These are phyloP conservation scores for Lepidium aucheri DNA, from an alignment of 345 rosid genomes.

Conservation along the genomic window DNA sequence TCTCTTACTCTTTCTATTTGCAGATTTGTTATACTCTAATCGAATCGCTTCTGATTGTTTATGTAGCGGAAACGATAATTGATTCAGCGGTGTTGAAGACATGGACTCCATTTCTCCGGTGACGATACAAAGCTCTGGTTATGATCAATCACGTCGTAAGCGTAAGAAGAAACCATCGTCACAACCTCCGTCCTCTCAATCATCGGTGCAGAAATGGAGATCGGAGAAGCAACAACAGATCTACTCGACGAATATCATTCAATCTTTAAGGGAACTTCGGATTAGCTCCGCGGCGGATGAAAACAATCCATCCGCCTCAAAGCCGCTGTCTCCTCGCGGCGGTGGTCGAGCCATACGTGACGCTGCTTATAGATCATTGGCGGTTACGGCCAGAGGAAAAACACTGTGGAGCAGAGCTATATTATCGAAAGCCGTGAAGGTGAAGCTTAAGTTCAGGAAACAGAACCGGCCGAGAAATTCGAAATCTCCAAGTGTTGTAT, in stretches of 20 bases:
- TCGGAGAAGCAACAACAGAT: constrained; percentile 67
- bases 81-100: neutral
- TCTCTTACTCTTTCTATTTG: neutral
- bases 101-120: constrained; percentile 29
- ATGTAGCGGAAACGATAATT: neutral
- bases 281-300: neutral
- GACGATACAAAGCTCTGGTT: constrained; percentile 26
- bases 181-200: neutral
- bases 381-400: constrained; percentile 68
- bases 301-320: neutral
- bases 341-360: constrained; percentile 51
- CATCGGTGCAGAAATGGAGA: constrained; percentile 49
- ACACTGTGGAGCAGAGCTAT: constrained; percentile 93
- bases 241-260: constrained; percentile 69
- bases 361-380: constrained; percentile 63
- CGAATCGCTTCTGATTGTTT: neutral
- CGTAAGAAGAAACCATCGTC: constrained; percentile 47
- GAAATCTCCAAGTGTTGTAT: constrained; percentile 1
- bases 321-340: constrained; percentile 38
- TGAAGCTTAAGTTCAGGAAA: constrained; percentile 58
- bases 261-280: constrained; percentile 48
- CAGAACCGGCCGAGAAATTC: constrained; percentile 37
- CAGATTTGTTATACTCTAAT: neutral
- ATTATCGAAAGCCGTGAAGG: constrained; percentile 47
- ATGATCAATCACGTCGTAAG: constrained; percentile 42